Evolutionary conservation across 257 asterid genomes (phyloP).

Genomic region (Solanum appendiculatum): DNA sequence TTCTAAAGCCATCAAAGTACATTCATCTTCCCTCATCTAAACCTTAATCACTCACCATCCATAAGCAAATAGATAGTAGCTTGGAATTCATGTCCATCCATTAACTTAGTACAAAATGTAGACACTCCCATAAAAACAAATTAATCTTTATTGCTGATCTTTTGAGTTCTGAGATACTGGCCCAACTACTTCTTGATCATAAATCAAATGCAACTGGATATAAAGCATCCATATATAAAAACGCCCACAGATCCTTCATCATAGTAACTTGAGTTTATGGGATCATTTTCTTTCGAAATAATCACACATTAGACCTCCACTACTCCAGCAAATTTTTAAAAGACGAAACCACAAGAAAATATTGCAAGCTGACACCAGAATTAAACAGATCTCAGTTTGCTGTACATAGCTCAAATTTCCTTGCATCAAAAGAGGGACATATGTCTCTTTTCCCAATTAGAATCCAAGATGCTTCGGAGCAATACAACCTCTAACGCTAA

Average conservation of each 20-base stretch:
- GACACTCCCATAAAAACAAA: not conserved
- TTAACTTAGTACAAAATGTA: not conserved
- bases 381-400: not conserved
- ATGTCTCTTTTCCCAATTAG: not conserved
- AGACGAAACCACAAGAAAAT: not conserved
- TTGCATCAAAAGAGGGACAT: conserved; percentile 1
- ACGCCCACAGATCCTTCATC: not conserved
- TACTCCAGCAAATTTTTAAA: conserved; percentile 3
- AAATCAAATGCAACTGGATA: not conserved
- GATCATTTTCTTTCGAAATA: not conserved
- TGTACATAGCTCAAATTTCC: conserved; percentile 1
- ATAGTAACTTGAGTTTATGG: not conserved
- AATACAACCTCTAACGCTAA: not conserved
- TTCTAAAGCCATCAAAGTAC: not conserved
- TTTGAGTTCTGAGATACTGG: not conserved
- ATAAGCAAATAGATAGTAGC: not conserved
- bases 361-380: not conserved
- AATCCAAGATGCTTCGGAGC: not conserved
- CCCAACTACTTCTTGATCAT: not conserved
- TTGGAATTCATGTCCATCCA: not conserved
- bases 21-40: not conserved
- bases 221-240: not conserved
- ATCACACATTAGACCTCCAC: not conserved
- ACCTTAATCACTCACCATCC: not conserved
- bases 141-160: not conserved